phyloP scores from a whole-genome alignment of 208 protist species.

The Leptomonas pyrrhocoris region DNA sequence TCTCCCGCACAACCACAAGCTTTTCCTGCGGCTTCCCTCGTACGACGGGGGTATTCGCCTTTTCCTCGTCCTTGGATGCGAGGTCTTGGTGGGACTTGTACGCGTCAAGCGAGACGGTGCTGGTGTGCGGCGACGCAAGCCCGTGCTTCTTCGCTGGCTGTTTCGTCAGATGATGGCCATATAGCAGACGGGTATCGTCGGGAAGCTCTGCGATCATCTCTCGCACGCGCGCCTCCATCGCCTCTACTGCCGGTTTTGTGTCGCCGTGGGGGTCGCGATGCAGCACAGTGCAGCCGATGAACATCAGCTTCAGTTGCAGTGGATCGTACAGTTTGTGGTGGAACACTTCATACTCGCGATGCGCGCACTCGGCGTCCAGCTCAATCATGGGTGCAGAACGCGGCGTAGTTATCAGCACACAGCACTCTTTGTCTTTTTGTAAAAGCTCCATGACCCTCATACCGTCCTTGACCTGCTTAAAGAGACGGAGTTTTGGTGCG shows the following conservation, averaged over 20 bases:
- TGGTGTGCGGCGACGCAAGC: constrained; percentile 17
- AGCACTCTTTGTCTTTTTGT: constrained; percentile 66
- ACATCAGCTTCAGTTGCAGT: constrained; percentile 69
- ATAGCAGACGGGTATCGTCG: constrained; percentile 39
- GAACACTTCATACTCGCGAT: constrained; percentile 67
- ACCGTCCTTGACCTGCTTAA: constrained; percentile 46
- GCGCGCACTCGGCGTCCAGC: constrained; percentile 28
- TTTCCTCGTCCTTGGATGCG: constrained; percentile 24
- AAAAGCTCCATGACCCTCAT: constrained; percentile 72
- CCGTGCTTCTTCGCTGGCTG: constrained; percentile 1
- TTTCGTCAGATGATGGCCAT: constrained; percentile 53
- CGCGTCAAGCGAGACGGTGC: constrained; percentile 27
- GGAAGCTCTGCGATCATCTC: constrained; percentile 57
- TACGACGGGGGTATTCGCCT: background rate
- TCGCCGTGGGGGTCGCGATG: constrained; percentile 37
- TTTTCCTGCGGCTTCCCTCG: constrained; percentile 28
- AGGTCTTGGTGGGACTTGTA: constrained; percentile 30
- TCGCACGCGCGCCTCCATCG: constrained; percentile 59
- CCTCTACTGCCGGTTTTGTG: constrained; percentile 37
- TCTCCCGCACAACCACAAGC: constrained; percentile 53
- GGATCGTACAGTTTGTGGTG: constrained; percentile 90
- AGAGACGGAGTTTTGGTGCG: constrained; percentile 36
- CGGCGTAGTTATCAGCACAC: constrained; percentile 65
- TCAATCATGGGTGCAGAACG: constrained; percentile 43
- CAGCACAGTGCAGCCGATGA: constrained; percentile 76